Conservation (phyloP, 768 basidiomycete species). For the Paxillus involutus region DNA sequence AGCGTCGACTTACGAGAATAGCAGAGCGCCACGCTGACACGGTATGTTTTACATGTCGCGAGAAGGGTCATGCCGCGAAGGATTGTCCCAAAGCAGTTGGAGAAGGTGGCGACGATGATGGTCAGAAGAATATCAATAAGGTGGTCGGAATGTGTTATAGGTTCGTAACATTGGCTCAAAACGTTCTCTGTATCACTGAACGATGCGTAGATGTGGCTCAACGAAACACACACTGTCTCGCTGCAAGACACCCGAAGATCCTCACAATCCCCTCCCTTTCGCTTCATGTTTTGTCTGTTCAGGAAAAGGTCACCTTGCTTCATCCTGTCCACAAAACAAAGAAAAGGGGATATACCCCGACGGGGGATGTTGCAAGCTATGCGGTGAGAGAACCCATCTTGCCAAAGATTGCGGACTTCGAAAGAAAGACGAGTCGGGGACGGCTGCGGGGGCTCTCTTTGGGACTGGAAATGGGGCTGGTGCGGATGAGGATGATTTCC, state of each 20-base stretch:
- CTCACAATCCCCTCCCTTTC: slow-evolving; percentile 71
- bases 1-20: slow-evolving; percentile 64
- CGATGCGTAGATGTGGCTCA: slow-evolving; percentile 70
- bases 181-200: neutral
- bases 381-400: slow-evolving; percentile 81
- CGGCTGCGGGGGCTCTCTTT: slow-evolving; percentile 18
- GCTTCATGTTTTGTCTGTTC: slow-evolving; percentile 93
- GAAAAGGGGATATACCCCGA: slow-evolving; percentile 86
- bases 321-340: slow-evolving; percentile 78
- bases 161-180: slow-evolving; percentile 36
- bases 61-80: slow-evolving; percentile 79
- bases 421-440: slow-evolving; percentile 48
- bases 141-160: slow-evolving; percentile 68
- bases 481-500: slow-evolving; percentile 96
- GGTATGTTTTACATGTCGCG: slow-evolving; percentile 85
- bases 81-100: slow-evolving; percentile 61
- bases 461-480: slow-evolving; percentile 53
- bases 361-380: slow-evolving; percentile 88
- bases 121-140: slow-evolving; percentile 23
- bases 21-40: slow-evolving; percentile 55
- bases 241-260: slow-evolving; percentile 67
- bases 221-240: slow-evolving; percentile 73
- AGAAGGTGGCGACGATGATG: slow-evolving; percentile 19
- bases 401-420: slow-evolving; percentile 79
- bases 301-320: slow-evolving; percentile 80